These are phyloP conservation scores for Aspergillus kassunensis DNA, from an alignment of 495 filamentous ascomycete species.

Conservation along the genomic window DNA sequence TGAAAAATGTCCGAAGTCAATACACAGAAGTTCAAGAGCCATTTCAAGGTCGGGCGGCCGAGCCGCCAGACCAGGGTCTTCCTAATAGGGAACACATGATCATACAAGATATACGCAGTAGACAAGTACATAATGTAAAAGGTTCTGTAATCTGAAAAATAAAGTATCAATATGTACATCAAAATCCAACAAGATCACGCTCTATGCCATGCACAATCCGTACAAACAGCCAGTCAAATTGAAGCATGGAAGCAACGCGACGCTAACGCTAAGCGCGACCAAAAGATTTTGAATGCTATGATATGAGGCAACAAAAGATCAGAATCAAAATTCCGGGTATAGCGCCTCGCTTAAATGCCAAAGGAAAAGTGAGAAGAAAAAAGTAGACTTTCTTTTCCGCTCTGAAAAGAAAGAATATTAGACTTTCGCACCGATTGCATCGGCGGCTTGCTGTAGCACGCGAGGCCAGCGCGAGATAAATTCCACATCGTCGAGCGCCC, in stretches of 20 bases:
- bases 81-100: no score
- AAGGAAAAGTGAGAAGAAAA: background rate
- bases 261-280: slow-evolving; percentile 1
- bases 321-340: slow-evolving; percentile 31
- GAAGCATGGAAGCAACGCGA: background rate
- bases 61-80: no score
- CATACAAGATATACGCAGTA: no score
- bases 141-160: no score
- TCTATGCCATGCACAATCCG: no score
- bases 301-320: background rate
- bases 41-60: no score
- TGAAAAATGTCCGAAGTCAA: no score
- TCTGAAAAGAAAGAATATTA: background rate
- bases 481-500: slow-evolving; percentile 43
- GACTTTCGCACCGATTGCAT: slow-evolving; percentile 20
- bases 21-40: no score
- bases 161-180: no score
- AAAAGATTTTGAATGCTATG: background rate
- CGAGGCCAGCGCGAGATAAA: slow-evolving; percentile 47
- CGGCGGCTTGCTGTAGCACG: slow-evolving; percentile 36
- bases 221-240: background rate
- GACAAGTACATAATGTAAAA: no score
- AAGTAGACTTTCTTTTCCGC: background rate
- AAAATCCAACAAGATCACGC: no score
- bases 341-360: slow-evolving; percentile 31